Percentiles rank a stretch among this genome's conserved stretches.
These are phyloP conservation scores for Xylaria sp. DNA, from an alignment of 2,329 filamentous ascomycete genomes.

Conservation along the genomic window DNA sequence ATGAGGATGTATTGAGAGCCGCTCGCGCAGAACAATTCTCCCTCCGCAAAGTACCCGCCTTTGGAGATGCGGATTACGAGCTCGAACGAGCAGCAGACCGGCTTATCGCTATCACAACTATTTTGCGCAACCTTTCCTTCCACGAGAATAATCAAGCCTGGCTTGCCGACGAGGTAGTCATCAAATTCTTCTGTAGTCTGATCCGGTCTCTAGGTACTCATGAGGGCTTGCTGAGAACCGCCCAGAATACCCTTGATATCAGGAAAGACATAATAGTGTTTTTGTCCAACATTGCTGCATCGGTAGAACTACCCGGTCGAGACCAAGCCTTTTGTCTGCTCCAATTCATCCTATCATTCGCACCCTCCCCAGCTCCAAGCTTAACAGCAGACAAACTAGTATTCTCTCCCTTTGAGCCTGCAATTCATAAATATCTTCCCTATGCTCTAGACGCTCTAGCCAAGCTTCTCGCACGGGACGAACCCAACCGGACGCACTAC, in stretches of 20 bases:
- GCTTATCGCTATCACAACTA: conserved; percentile 89
- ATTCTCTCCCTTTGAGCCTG: conserved; percentile 84
- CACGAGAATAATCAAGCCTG: conserved; percentile 76
- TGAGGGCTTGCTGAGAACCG: conserved; percentile 83
- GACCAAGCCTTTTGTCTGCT: conserved; percentile 89
- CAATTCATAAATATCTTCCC: conserved; percentile 86
- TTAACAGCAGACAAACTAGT: conserved; percentile 68
- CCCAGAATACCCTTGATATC: conserved; percentile 90
- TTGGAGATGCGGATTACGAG: conserved; percentile 82
- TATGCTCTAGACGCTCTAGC: conserved; percentile 90
- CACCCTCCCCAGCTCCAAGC: conserved; percentile 78
- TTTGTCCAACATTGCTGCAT: conserved; percentile 86
- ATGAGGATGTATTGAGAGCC: conserved; percentile 87
- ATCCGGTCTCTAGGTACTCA: conserved; percentile 90
- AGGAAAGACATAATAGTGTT: conserved; percentile 96
- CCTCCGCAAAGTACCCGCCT: conserved; percentile 76
- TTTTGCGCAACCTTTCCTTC: conserved; percentile 93
- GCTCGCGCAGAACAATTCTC: conserved; percentile 78
- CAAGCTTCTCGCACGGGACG: conserved; percentile 90
- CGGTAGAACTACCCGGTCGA: conserved; percentile 82
- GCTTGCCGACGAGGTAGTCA: conserved; percentile 79
- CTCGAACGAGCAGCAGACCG: conserved; percentile 88
- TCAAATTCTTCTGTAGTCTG: conserved; percentile 85
- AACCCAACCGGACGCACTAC: conserved; percentile 89
- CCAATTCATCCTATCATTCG: conserved; percentile 91